A percentile compares a stretch with the other conserved stretches of the same genome.
phyloP scores from a whole-genome alignment of 345 rosid genomes.

The Tarenaya hassleriana region DNA sequence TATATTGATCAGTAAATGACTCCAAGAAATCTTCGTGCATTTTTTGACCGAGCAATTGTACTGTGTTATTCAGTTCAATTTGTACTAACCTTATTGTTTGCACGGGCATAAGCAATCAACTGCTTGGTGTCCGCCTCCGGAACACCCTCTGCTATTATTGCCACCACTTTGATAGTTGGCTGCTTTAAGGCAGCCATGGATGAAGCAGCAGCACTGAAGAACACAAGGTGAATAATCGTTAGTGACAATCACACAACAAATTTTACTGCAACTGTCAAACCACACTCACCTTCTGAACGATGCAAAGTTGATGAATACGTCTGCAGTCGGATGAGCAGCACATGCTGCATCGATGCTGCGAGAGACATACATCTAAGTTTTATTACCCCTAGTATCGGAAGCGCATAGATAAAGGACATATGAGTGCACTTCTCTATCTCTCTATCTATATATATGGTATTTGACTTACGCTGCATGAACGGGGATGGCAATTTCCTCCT shows the following conservation, averaged over 20 bases:
- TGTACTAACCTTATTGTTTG: slow-evolving; percentile 75
- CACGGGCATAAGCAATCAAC: slow-evolving; percentile 81
- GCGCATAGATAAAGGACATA: background rate
- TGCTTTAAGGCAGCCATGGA: slow-evolving; percentile 94
- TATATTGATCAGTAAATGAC: background rate
- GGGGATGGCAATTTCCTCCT: slow-evolving; percentile 96
- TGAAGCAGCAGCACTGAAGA: slow-evolving; percentile 87
- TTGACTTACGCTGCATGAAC: slow-evolving; percentile 71
- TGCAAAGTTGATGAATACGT: slow-evolving; percentile 92
- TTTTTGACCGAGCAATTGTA: background rate
- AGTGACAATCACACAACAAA: slow-evolving; percentile 9
- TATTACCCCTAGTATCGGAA: background rate
- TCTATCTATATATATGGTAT: background rate
- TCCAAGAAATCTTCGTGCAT: background rate
- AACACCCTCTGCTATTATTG: slow-evolving; percentile 98
- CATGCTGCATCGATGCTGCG: slow-evolving; percentile 92
- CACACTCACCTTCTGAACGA: slow-evolving; percentile 72
- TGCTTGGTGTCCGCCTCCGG: slow-evolving; percentile 94
- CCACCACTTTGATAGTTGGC: slow-evolving; percentile 89
- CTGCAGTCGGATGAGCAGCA: slow-evolving; percentile 91
- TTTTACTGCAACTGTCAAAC: background rate
- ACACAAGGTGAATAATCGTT: slow-evolving; percentile 9
- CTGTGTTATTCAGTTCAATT: slow-evolving; percentile 6
- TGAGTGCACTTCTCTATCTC: background rate
- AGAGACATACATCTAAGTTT: slow-evolving; percentile 17